Base-by-base conservation (phyloP, 495 filamentous ascomycete genomes). In the Daldinia concentrica region DNA sequence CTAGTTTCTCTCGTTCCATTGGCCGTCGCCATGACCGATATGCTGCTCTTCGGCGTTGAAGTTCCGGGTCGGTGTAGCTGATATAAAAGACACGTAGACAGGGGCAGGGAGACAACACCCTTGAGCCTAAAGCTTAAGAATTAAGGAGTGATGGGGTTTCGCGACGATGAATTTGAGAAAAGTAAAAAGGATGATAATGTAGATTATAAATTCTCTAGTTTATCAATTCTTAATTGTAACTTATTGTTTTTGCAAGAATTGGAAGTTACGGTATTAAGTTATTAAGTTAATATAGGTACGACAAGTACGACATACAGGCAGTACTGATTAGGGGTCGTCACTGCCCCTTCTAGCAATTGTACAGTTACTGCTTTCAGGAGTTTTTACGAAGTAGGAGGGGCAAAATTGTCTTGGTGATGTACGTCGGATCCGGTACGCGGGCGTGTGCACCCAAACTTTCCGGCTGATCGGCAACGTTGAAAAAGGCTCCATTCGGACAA, bases 1-100 rank as follows among this genome's bases (percentile, higher is more conserved):
- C 81, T 82, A 63, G 76, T 78, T 29, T 66, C 58, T 29, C 73
- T 68, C 14, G 62, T 58, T 37, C 65, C 71, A 64, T 76, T 72
- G 8, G 72, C 63, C 58, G 75, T 65, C 54, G 76, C 70, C 77
- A 74, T 77, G 22, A 63, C 68, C 50, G 48, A 39, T 36, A 56
- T 45, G n/a, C 50, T 29, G 6, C 26, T 24, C 51, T 26, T 27
- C 60, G 27, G 36, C 11, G 37, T 48, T 29, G 61, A 61, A 9
- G 27, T 62, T 29, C 24, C 4, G 57, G 12, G 1, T 41, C 6
- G 19, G 17, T 17, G 27, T 55, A 51, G 48, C 29, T 15, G 45
- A 24, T 27, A 41, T 29, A 29, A 37, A 43, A 36, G 58, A 59
- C 8, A 41, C 29, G 36, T 26, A 37, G 48, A 52, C 17, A 22